phyloP scores from a whole-genome alignment of 306 rosid species.

The Cucumis melo region DNA sequence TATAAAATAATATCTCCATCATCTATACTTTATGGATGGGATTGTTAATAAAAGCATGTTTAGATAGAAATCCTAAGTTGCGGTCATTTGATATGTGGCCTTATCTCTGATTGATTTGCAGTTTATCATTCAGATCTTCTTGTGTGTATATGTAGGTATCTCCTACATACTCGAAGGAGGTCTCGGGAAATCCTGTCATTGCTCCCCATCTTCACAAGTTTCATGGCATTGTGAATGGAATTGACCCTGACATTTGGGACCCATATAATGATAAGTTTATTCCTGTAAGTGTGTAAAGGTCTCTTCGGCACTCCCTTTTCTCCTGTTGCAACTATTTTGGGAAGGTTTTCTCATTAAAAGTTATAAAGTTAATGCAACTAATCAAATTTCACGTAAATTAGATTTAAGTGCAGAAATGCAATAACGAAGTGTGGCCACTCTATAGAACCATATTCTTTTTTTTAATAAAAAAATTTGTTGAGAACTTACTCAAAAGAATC shows the following conservation, averaged over 20 bases:
- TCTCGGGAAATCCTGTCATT: conserved; percentile 50
- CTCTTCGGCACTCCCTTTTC: not conserved
- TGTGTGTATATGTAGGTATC: conserved; percentile 56
- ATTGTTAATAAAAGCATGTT: not conserved
- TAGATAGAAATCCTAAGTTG: not conserved
- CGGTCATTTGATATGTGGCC: not conserved
- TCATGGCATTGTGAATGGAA: conserved; percentile 93
- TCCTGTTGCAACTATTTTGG: not conserved
- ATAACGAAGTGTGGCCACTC: not conserved
- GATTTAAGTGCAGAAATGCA: not conserved
- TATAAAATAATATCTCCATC: not conserved
- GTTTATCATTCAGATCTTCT: not conserved
- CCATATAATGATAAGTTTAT: conserved; percentile 64
- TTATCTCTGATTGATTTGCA: not conserved
- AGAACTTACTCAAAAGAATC: not conserved
- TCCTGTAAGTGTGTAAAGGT: conserved; percentile 56
- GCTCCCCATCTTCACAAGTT: conserved; percentile 78
- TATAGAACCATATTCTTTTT: no score
- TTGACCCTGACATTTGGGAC: conserved; percentile 96
- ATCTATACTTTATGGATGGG: not conserved
- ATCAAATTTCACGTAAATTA: not conserved
- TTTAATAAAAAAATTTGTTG: no score
- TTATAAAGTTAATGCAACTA: not conserved
- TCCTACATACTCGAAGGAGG: conserved; percentile 69
- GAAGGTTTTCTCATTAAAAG: not conserved